Evolutionary conservation across 78 protist genomes (phyloP), one percentile per base, ranked within the genome.

Genomic region (Dictyostelium brefeldianum): DNA sequence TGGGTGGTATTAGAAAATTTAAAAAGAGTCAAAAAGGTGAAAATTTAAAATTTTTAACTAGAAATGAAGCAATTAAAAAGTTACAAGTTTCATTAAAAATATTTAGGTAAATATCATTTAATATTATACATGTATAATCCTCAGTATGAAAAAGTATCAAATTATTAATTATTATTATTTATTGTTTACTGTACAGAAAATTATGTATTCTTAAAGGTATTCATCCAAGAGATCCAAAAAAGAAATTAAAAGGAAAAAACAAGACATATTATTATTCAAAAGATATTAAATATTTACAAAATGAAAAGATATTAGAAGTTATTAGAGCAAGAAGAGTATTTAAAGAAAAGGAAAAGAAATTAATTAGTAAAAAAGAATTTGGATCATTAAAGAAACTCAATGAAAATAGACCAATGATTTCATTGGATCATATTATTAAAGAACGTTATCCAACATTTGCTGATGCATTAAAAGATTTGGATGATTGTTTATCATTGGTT

Each of bases 191-290:
- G n/a, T n/a, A n/a, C n/a, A n/a, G n/a, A 15, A 96, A 98, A 36
- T 90, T 99, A 54, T 98, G 99, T 96, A 98, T 99, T 56, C 93
- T 99, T 54, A 99, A 99, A 95, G 99, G 99, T 41, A 94, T 99
- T 81, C 98, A 94, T 75, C 99, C 99, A 51, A 96, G 99, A 20
- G 99, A 96, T 41, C 99, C 99, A 50, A 75, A 56, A 78, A 97
- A 98, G 91, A 96, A 91, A 89, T 82, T 92, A 71, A 91, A 92
- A 62, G 96, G 97, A 81, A 97, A 89, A 75, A 69, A 83, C 3
- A 80, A 81, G 70, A 75, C 91, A 50, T 97, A 95, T 67, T 96
- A 95, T 78, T 73, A 64, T 80, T 20, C 83, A 57, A 96, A 96
- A 67, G 99, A 99, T 93, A 97, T 99, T 89, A 9, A 27, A 64